phyloP scores from a whole-genome alignment of 441 rosid genomes.

The Euphorbia celastroides region DNA sequence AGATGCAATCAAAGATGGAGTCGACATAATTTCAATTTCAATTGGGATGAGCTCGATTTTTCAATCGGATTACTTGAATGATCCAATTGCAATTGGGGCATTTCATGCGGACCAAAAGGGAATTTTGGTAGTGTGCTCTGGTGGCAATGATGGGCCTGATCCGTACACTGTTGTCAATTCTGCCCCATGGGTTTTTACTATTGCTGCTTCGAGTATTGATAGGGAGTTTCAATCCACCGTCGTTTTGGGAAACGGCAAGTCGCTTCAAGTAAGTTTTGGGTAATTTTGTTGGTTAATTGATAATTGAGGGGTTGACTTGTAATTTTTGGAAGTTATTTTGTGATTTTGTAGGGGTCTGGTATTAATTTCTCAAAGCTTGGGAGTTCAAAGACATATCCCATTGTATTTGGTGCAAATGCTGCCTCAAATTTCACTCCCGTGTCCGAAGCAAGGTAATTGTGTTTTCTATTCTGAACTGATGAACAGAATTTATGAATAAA shows the following conservation, averaged over 20 bases:
- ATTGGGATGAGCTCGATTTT: constrained; percentile 46
- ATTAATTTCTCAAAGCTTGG: constrained; percentile 56
- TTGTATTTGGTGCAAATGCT: constrained; percentile 47
- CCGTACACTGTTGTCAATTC: constrained; percentile 48
- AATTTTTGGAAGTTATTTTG: too few relatives aligned
- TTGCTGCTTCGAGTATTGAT: constrained; percentile 72
- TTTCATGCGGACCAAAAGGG: constrained; percentile 70
- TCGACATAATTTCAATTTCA: constrained; percentile 69
- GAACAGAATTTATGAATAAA: too few relatives aligned
- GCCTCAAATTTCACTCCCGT: constrained; percentile 46
- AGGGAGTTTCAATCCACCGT: constrained; percentile 60
- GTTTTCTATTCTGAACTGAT: neutral
- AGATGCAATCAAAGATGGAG: constrained; percentile 72
- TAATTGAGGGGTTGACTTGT: too few relatives aligned
- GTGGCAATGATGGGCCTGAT: constrained; percentile 74
- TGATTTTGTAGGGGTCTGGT: constrained; percentile 59
- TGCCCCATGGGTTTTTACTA: constrained; percentile 83
- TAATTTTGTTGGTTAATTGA: too few relatives aligned
- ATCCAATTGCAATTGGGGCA: constrained; percentile 83
- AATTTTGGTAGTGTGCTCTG: constrained; percentile 60
- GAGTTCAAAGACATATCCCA: constrained; percentile 41
- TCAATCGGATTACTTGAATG: constrained; percentile 42
- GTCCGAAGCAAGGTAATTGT: constrained; percentile 53
- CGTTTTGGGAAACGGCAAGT: constrained; percentile 54
- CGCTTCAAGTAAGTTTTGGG: constrained; percentile 36